Conservation (phyloP, 2,329 filamentous ascomycete genomes). For the Aspergillus viridinutans region DNA sequence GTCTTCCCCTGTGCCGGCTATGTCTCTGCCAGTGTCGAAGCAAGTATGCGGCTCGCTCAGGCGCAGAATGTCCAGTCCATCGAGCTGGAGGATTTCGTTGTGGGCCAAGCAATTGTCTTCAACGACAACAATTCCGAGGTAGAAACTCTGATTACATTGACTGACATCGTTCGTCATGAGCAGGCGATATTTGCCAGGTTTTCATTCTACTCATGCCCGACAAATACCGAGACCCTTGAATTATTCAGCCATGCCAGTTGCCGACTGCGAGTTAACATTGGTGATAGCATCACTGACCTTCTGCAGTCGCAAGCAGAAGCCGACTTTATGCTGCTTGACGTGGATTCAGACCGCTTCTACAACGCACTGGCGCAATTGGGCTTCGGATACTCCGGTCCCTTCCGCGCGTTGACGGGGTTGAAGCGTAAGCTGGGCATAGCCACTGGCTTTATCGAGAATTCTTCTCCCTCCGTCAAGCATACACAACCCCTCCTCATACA, state of each 20-base stretch:
- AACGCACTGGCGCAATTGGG: background rate
- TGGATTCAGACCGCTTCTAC: conserved; percentile 3
- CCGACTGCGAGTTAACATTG: background rate
- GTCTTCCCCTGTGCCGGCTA: conserved; percentile 27
- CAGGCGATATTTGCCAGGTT: background rate
- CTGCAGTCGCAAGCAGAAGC: background rate
- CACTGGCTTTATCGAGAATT: background rate
- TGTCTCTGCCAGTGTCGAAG: conserved; percentile 13
- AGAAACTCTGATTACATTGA: conserved; percentile 11
- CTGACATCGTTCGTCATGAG: background rate
- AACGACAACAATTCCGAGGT: conserved; percentile 8
- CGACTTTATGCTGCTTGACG: background rate
- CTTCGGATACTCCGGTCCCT: conserved; percentile 1
- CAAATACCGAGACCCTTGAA: background rate
- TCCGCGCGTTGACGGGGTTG: background rate
- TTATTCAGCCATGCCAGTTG: background rate
- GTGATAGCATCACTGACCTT: background rate
- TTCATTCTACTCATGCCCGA: background rate
- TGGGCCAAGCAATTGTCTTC: background rate
- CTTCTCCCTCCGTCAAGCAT: background rate
- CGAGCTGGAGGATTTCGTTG: background rate
- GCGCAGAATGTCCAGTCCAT: background rate
- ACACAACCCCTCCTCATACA: background rate
- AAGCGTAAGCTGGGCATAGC: background rate
- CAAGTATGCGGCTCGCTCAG: conserved; percentile 1